Percentiles rank a stretch among this genome's conserved stretches.
Evolutionary conservation across 225 moss, liverwort and hornwort species (phyloP).

Genomic region (Sphagnum tenellum): DNA sequence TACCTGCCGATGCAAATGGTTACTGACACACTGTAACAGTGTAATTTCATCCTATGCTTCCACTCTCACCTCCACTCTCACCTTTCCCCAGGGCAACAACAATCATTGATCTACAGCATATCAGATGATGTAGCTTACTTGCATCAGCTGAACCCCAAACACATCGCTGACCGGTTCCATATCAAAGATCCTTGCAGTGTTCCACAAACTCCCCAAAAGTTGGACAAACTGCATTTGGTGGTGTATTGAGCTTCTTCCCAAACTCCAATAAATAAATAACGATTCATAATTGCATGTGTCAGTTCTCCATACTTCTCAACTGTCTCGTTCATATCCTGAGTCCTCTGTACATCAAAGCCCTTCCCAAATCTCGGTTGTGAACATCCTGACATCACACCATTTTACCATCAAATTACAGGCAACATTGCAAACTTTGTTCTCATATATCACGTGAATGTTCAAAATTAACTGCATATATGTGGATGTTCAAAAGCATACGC

Average conservation of each 20-base stretch:
- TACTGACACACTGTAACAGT: too few relatives aligned
- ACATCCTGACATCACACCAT: too few relatives aligned
- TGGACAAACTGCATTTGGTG: slow-evolving; percentile 33
- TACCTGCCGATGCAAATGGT: slow-evolving; percentile 59
- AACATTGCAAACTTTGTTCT: too few relatives aligned
- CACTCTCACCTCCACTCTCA: too few relatives aligned
- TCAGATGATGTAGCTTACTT: slow-evolving; percentile 27
- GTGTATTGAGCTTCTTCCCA: slow-evolving; percentile 40
- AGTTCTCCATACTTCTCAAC: slow-evolving; percentile 71
- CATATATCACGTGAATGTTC: too few relatives aligned
- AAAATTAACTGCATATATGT: too few relatives aligned
- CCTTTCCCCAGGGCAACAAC: not conserved
- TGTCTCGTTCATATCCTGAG: slow-evolving; percentile 52
- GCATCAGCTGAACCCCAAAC: slow-evolving; percentile 81
- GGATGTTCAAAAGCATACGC: too few relatives aligned
- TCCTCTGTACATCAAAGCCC: slow-evolving; percentile 82
- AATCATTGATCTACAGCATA: not conserved
- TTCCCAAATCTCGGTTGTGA: slow-evolving; percentile 77
- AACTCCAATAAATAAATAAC: slow-evolving; percentile 62
- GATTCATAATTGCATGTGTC: slow-evolving; percentile 58
- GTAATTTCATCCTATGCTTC: too few relatives aligned
- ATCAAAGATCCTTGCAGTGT: slow-evolving; percentile 63
- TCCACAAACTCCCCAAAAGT: slow-evolving; percentile 69
- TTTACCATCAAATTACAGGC: too few relatives aligned
- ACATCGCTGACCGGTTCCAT: slow-evolving; percentile 84